phyloP scores from a whole-genome alignment of 208 protist genomes.

The Trypanosoma melophagium region DNA sequence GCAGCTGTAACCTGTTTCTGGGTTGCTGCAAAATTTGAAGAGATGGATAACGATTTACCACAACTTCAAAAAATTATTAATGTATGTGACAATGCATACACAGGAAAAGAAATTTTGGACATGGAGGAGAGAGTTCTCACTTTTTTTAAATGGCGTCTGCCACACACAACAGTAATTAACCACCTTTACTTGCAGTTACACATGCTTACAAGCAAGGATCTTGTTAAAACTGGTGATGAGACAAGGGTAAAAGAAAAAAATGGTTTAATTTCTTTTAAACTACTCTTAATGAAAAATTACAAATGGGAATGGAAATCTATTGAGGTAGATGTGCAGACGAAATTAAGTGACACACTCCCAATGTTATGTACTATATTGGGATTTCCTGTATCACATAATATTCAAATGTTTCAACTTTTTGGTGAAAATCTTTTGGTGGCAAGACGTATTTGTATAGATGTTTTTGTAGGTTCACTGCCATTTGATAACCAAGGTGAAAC shows the following conservation, averaged over 20 bases:
- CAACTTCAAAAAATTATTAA: constrained; percentile 66
- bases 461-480: constrained; percentile 35
- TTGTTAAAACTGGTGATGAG: constrained; percentile 30
- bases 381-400: constrained; percentile 42
- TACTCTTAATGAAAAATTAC: constrained; percentile 44
- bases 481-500: constrained; percentile 40
- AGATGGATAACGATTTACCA: constrained; percentile 71
- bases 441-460: constrained; percentile 36
- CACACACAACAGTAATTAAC: constrained; percentile 81
- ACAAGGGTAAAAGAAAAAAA: constrained; percentile 11
- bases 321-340: constrained; percentile 22
- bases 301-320: constrained; percentile 39
- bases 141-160: constrained; percentile 81
- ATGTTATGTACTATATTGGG: constrained; percentile 46
- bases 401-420: constrained; percentile 73
- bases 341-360: constrained; percentile 43
- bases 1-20: constrained; percentile 72
- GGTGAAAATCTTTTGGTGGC: constrained; percentile 60
- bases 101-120: constrained; percentile 47
- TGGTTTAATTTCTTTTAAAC: constrained; percentile 26
- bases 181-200: constrained; percentile 82
- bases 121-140: constrained; percentile 81
- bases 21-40: constrained; percentile 86
- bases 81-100: constrained; percentile 76
- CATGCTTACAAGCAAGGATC: constrained; percentile 50